Evolutionary conservation across 768 basidiomycete species (phyloP).

Genomic region (Auricularia cornea): DNA sequence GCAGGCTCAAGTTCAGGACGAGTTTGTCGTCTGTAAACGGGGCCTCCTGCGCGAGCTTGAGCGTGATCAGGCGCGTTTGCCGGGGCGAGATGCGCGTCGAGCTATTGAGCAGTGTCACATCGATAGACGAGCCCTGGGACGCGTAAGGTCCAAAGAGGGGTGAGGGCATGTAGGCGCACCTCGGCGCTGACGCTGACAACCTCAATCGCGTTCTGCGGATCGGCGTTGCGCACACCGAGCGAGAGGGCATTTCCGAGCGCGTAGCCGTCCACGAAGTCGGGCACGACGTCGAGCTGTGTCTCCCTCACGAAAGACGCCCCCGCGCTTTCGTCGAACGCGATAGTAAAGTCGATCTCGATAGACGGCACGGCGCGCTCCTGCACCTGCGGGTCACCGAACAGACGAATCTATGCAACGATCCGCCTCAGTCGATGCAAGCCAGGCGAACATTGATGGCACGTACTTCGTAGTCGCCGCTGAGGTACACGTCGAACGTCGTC

Average conservation of each 20-base stretch:
- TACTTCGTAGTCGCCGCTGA: constrained; percentile 83
- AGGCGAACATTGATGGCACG: neutral
- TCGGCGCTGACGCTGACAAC: neutral
- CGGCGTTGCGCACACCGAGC: constrained; percentile 34
- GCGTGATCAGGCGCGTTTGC: too few species aligned
- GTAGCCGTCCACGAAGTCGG: constrained; percentile 67
- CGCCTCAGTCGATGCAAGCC: neutral
- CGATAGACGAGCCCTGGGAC: too few species aligned
- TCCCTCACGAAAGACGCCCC: constrained; percentile 30
- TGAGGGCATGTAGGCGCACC: neutral
- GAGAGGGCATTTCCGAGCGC: constrained; percentile 68
- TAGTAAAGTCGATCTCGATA: constrained; percentile 45
- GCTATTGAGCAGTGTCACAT: too few species aligned
- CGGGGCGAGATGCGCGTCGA: too few species aligned
- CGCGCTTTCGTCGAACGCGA: constrained; percentile 31
- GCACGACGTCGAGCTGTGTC: constrained; percentile 44
- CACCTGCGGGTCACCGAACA: constrained; percentile 67
- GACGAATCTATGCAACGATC: constrained; percentile 46
- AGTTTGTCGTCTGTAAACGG: too few species aligned
- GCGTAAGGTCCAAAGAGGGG: neutral
- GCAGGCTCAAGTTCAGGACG: too few species aligned
- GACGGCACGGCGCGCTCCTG: constrained; percentile 38
- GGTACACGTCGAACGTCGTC: constrained; percentile 56
- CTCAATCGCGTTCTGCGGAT: neutral
- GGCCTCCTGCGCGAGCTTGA: too few species aligned